phyloP scores from a whole-genome alignment of 805 yeast species.

The Lipomyces sp. region DNA sequence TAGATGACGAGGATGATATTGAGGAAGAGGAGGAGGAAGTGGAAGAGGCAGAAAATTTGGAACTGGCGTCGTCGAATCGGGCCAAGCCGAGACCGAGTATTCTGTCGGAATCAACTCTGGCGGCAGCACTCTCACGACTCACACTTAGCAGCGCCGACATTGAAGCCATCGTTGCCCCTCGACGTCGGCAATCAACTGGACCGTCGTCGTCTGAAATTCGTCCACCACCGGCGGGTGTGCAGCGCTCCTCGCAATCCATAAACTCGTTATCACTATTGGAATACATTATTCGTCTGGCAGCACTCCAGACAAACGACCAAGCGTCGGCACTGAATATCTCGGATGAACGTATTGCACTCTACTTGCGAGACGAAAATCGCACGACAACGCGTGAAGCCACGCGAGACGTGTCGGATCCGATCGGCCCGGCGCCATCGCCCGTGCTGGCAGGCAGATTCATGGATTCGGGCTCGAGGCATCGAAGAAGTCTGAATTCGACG shows the following conservation, averaged over 20 bases:
- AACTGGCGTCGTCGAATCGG: not conserved
- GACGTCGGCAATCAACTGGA: not conserved
- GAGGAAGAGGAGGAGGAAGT: constrained; percentile 46
- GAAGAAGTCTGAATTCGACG: constrained; percentile 7
- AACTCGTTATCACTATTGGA: constrained; percentile 59
- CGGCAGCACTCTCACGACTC: constrained; percentile 24
- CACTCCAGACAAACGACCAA: constrained; percentile 66
- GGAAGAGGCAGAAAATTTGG: constrained; percentile 39
- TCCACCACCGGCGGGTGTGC: not conserved
- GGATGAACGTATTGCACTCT: constrained; percentile 70
- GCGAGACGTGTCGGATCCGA: constrained; percentile 33
- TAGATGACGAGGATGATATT: constrained; percentile 30
- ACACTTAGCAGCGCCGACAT: constrained; percentile 27
- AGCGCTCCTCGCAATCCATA: constrained; percentile 7
- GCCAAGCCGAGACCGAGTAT: not conserved
- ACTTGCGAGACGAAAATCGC: constrained; percentile 62
- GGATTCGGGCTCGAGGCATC: constrained; percentile 6
- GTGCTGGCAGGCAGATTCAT: constrained; percentile 14
- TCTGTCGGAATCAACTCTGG: constrained; percentile 18
- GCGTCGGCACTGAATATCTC: constrained; percentile 56
- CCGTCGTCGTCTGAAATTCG: not conserved
- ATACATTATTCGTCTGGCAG: constrained; percentile 62
- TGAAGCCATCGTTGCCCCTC: constrained; percentile 15
- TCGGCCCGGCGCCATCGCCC: constrained; percentile 33
- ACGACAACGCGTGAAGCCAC: constrained; percentile 19